Percentiles rank a stretch among this genome's conserved stretches.
These are phyloP conservation scores for Podospora comata DNA, from an alignment of 495 filamentous ascomycete genomes.

Conservation along the genomic window DNA sequence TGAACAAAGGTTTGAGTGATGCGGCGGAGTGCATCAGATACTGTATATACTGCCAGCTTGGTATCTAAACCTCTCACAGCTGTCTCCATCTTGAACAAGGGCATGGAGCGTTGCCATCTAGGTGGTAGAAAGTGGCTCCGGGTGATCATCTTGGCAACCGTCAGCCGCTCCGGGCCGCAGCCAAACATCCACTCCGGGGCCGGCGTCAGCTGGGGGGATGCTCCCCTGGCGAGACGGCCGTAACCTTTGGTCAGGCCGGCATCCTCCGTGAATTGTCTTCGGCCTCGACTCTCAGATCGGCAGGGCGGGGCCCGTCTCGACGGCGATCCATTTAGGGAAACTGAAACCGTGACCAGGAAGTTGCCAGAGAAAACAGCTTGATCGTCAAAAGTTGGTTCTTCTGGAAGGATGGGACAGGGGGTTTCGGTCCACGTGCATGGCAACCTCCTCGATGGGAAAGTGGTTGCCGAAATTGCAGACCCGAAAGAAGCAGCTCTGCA, in stretches of 20 bases:
- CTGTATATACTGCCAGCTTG: neutral
- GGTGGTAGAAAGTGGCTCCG: neutral
- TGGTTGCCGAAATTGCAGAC: neutral
- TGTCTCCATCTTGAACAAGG: neutral
- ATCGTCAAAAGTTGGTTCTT: neutral
- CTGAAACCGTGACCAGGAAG: neutral
- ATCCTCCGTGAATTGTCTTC: neutral
- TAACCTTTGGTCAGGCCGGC: neutral
- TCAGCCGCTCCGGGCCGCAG: neutral
- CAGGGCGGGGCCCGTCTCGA: neutral
- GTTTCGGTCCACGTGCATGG: neutral
- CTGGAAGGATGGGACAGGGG: neutral
- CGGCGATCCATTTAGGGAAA: slow-evolving; percentile 13
- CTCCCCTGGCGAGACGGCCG: too few relatives aligned
- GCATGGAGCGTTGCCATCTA: neutral
- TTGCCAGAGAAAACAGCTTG: neutral
- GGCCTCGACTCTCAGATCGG: neutral
- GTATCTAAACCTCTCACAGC: neutral
- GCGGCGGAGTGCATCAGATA: neutral
- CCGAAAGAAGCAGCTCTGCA: neutral
- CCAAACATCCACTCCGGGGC: neutral
- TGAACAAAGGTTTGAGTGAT: neutral
- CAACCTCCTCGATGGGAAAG: neutral
- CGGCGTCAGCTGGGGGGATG: neutral
- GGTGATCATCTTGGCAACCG: neutral